Percentiles rank a stretch among this genome's conserved stretches.
phyloP scores from a whole-genome alignment of 148 eudicot genomes.

The Rhododendron ferrugineum region DNA sequence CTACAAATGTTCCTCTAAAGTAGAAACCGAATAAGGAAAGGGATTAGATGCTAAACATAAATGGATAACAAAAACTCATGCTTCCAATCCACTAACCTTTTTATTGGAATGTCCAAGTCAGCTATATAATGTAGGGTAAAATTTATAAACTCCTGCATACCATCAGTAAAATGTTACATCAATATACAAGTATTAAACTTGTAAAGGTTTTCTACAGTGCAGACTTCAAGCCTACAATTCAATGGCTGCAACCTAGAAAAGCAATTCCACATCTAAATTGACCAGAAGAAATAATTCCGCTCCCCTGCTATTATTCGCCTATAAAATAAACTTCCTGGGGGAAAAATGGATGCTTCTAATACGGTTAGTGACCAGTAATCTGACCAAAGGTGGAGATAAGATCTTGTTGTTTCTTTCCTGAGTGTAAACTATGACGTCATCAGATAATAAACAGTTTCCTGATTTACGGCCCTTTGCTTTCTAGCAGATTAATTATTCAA shows the following conservation, averaged over 20 bases:
- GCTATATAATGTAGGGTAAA: constrained; percentile 90
- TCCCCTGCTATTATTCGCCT: neutral
- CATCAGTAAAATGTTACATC: constrained; percentile 5
- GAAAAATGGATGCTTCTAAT: neutral
- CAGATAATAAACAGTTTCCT: neutral
- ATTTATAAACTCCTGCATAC: constrained; percentile 83
- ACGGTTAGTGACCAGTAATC: neutral
- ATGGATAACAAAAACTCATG: neutral
- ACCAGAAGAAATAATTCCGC: neutral
- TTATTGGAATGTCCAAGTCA: constrained; percentile 90
- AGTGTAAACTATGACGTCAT: neutral
- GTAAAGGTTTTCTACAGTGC: neutral
- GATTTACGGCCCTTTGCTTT: neutral
- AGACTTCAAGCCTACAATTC: neutral
- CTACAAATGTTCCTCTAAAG: constrained; percentile 89
- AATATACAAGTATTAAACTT: neutral
- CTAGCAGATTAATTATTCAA: neutral
- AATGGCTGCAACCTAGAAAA: neutral
- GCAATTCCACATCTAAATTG: neutral
- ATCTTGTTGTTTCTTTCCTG: neutral
- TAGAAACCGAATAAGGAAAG: constrained; percentile 1
- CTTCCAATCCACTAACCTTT: constrained; percentile 44
- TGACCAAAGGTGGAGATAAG: neutral
- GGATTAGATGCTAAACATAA: neutral
- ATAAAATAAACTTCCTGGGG: neutral